Percentiles rank a stretch among this genome's conserved stretches.
Conservation (phyloP, 2,329 filamentous ascomycete species). For the Zopfia rhizophila region DNA sequence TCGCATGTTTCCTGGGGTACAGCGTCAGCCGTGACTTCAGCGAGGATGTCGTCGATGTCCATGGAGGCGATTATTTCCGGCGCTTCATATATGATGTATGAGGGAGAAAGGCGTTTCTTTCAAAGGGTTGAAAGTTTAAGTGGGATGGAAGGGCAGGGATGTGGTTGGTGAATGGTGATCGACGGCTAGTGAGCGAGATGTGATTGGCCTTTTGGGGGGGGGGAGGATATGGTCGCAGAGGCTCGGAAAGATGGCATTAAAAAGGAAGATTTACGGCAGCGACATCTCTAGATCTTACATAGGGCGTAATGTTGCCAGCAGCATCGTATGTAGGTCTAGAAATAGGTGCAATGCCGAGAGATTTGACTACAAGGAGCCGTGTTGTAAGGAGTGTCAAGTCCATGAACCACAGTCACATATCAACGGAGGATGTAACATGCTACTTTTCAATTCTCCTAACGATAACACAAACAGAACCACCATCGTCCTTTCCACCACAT, state of each 20-base stretch:
- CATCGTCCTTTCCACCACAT: constrained; percentile 35
- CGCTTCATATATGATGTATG: constrained; percentile 6
- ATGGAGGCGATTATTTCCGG: constrained; percentile 31
- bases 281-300: too few relatives aligned
- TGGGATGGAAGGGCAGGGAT: constrained; percentile 24
- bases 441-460: constrained; percentile 37
- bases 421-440: too few relatives aligned
- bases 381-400: too few relatives aligned
- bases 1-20: constrained; percentile 73
- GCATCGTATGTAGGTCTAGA: too few relatives aligned
- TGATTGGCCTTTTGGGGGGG: too few relatives aligned
- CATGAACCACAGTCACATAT: too few relatives aligned
- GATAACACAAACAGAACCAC: constrained; percentile 36
- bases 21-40: constrained; percentile 57
- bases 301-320: too few relatives aligned
- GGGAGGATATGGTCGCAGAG: neutral
- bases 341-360: too few relatives aligned
- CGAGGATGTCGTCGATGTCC: constrained; percentile 65
- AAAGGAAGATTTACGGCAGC: too few relatives aligned
- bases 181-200: constrained; percentile 23
- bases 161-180: constrained; percentile 17
- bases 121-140: constrained; percentile 8
- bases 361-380: too few relatives aligned
- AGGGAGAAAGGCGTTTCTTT: constrained; percentile 1
- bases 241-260: too few relatives aligned